A percentile compares a stretch with the other conserved stretches of the same genome.
phyloP scores from a whole-genome alignment of 2,329 filamentous ascomycete species.

The Davidsoniella virescens region DNA sequence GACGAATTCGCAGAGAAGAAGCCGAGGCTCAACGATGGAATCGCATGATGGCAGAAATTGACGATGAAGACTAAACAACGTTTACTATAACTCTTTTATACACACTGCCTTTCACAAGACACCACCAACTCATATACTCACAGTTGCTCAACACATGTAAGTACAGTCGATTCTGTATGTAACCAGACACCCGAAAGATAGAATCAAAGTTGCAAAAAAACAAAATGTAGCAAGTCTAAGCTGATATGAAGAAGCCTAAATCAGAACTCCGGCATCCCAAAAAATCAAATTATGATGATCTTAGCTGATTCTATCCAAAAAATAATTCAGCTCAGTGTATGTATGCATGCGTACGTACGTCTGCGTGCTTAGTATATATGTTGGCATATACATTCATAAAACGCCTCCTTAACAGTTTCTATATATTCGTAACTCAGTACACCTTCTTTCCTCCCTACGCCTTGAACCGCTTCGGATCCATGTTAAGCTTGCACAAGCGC shows the following conservation, averaged over 20 bases:
- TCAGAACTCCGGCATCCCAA: no score
- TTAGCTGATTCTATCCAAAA: neutral
- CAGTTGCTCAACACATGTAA: no score
- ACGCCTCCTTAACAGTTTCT: neutral
- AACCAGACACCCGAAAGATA: no score
- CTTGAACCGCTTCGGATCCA: constrained; percentile 74
- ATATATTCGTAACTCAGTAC: neutral
- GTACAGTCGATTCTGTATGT: neutral
- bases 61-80: constrained; percentile 25
- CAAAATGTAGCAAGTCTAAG: neutral
- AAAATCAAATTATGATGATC: no score
- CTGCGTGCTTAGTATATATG: neutral
- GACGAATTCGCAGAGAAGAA: constrained; percentile 46
- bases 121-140: no score
- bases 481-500: constrained; percentile 85
- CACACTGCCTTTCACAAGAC: neutral
- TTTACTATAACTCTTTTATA: neutral
- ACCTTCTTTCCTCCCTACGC: constrained; percentile 1
- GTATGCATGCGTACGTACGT: neutral
- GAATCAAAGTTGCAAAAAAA: neutral
- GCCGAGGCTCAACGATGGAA: constrained; percentile 54
- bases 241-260: neutral
- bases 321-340: neutral
- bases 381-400: neutral
- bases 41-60: constrained; percentile 44